Conservation (phyloP, 2,329 filamentous ascomycete species). For the Nemania serpens region DNA sequence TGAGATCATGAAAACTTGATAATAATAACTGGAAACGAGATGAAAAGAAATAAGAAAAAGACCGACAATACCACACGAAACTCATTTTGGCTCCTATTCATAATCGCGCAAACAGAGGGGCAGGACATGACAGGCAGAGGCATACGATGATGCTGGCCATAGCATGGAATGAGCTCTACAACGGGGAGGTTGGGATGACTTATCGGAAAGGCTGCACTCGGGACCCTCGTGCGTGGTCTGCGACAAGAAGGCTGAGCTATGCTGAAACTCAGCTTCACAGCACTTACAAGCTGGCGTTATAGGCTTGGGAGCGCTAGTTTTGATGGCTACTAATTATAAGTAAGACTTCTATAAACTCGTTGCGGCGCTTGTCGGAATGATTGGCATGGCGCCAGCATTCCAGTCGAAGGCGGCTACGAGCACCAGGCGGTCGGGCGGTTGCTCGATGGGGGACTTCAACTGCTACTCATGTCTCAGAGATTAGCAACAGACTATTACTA, state of each 20-base stretch:
- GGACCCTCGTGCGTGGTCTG: background rate
- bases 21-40: background rate
- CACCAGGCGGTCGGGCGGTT: slow-evolving; percentile 11
- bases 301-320: no score
- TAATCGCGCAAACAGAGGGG: slow-evolving; percentile 29
- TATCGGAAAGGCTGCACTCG: background rate
- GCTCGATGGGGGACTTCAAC: slow-evolving; percentile 21
- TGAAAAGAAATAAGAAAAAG: slow-evolving; percentile 7
- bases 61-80: slow-evolving; percentile 9
- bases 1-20: background rate
- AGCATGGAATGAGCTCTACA: slow-evolving; percentile 31
- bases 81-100: slow-evolving; percentile 24
- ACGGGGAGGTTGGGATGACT: slow-evolving; percentile 8
- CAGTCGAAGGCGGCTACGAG: slow-evolving; percentile 1
- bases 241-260: background rate
- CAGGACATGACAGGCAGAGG: slow-evolving; percentile 31
- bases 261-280: background rate
- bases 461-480: background rate
- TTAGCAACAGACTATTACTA: background rate
- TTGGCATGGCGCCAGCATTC: slow-evolving; percentile 18
- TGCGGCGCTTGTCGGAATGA: background rate
- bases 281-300: no score
- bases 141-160: slow-evolving; percentile 28
- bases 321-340: background rate
- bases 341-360: no score